These are phyloP conservation scores for Galerina sulciceps DNA, from an alignment of 768 basidiomycete species.

Conservation along the genomic window DNA sequence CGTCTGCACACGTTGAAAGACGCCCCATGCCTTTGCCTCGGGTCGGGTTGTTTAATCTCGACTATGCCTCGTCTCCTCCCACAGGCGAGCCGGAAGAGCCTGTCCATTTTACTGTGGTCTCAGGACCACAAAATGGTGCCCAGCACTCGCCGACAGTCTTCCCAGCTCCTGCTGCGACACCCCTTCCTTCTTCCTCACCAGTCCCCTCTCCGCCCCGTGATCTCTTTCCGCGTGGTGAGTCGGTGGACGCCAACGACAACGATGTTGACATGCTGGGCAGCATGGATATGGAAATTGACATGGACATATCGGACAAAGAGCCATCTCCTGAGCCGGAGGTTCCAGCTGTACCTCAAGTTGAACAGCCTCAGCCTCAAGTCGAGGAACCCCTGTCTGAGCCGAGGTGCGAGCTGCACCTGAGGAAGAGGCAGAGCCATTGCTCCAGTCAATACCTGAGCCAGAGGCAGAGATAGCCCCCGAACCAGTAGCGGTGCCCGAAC, in stretches of 20 bases:
- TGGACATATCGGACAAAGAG: no score
- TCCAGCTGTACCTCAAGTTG: no score
- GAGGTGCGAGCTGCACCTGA: neutral
- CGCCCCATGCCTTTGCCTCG: neutral
- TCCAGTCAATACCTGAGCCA: neutral
- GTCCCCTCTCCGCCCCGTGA: no score
- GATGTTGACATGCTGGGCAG: no score
- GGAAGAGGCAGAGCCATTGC: neutral
- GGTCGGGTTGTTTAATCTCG: neutral
- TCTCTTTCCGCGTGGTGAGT: no score
- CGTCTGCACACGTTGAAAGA: neutral
- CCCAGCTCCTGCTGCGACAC: no score
- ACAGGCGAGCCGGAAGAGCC: neutral
- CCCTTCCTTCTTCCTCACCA: no score
- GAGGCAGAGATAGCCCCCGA: neutral
- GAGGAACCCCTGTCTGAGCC: neutral
- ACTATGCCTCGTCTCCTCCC: neutral
- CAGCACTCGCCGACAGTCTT: neutral
- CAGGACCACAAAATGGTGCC: constrained; percentile 3
- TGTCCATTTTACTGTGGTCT: neutral
- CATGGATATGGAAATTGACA: no score
- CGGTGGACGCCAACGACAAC: no score
- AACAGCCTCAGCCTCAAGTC: no score
- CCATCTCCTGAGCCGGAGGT: no score
- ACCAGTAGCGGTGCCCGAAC: neutral